phyloP scores from a whole-genome alignment of 2,329 filamentous ascomycete species.

The Fusarium pilosicola region DNA sequence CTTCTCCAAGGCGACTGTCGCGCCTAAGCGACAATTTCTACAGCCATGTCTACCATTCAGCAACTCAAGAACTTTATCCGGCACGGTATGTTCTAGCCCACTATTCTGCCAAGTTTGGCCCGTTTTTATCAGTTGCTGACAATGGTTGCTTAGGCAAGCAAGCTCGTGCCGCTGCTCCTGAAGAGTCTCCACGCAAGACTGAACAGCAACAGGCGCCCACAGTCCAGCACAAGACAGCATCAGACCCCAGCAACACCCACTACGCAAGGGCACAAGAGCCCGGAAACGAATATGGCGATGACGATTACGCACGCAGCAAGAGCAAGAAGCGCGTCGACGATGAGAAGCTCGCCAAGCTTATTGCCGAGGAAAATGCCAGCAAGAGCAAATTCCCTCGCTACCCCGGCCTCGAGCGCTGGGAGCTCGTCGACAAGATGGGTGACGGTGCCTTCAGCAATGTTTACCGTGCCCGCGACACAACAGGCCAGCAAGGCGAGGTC shows the following conservation, averaged over 20 bases:
- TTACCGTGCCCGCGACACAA: constrained; percentile 83
- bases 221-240: constrained; percentile 60
- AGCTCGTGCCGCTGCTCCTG: constrained; percentile 71
- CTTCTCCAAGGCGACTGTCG: constrained; percentile 37
- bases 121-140: constrained; percentile 17
- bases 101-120: background rate
- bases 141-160: constrained; percentile 74
- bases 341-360: constrained; percentile 81
- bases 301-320: constrained; percentile 61
- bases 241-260: constrained; percentile 55
- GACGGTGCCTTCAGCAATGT: constrained; percentile 99
- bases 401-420: constrained; percentile 69
- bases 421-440: constrained; percentile 95
- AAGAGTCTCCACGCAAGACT: constrained; percentile 62
- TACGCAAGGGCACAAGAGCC: constrained; percentile 57
- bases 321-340: constrained; percentile 60
- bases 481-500: constrained; percentile 79
- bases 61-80: constrained; percentile 98
- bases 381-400: constrained; percentile 82
- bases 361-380: constrained; percentile 90
- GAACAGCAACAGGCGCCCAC: constrained; percentile 61
- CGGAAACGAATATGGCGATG: constrained; percentile 69
- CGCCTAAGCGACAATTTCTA: constrained; percentile 38
- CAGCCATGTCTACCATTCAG: constrained; percentile 79
- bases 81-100: constrained; percentile 68